Evolutionary conservation across 257 asterid species (phyloP).

Genomic region (Solanum lycopersicoides): DNA sequence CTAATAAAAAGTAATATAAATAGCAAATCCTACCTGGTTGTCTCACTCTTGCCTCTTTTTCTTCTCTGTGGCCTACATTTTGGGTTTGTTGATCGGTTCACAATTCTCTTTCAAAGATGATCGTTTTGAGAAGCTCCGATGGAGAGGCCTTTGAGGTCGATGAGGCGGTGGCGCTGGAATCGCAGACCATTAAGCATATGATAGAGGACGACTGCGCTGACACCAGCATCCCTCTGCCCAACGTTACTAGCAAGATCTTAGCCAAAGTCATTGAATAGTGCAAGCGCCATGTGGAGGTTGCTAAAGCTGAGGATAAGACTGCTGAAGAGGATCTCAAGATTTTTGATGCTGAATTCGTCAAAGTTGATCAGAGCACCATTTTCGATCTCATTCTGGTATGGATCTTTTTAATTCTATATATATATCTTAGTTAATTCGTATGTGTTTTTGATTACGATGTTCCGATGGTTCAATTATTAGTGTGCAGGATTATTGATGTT

Average conservation of each 20-base stretch:
- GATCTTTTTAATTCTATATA: neutral
- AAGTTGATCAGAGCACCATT: conserved; percentile 5
- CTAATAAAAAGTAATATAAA: too few species aligned
- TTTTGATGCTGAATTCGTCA: conserved; percentile 5
- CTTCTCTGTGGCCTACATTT: neutral
- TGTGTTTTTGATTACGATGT: too few species aligned
- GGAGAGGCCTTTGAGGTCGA: conserved; percentile 28
- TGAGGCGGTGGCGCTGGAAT: conserved; percentile 23
- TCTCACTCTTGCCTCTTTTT: neutral
- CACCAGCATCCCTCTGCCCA: conserved; percentile 22
- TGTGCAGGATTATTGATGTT: neutral
- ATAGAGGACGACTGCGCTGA: conserved; percentile 37
- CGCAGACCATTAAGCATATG: conserved; percentile 34
- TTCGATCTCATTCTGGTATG: conserved; percentile 8
- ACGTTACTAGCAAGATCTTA: conserved; percentile 26
- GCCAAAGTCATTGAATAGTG: conserved; percentile 38
- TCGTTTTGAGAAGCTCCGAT: conserved; percentile 24
- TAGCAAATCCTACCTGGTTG: neutral
- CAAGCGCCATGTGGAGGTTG: conserved; percentile 19
- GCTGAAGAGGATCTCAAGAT: conserved; percentile 13
- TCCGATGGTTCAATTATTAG: neutral
- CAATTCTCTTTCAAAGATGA: neutral
- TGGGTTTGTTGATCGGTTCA: neutral
- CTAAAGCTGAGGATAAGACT: neutral
- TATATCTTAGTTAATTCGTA: neutral